phyloP scores from a whole-genome alignment of 148 eudicot species.

The Camellia lanceoleosa region DNA sequence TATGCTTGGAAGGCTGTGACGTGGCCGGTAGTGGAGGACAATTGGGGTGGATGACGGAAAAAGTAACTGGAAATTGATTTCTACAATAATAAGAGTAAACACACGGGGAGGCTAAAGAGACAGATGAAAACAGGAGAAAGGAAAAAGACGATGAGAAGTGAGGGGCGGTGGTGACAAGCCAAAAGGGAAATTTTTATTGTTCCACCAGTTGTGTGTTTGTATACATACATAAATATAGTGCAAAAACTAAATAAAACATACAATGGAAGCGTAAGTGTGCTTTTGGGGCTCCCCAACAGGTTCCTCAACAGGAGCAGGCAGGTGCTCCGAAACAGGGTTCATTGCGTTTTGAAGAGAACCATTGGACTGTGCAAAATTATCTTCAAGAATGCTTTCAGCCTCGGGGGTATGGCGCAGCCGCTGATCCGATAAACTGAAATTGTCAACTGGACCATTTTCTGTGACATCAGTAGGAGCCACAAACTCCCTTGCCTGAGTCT shows the following conservation, averaged over 20 bases:
- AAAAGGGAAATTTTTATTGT: too few relatives aligned
- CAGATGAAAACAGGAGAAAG: not conserved
- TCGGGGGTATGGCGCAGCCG: slow-evolving; percentile 52
- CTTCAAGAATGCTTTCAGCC: slow-evolving; percentile 51
- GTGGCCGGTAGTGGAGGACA: too few relatives aligned
- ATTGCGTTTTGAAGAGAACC: slow-evolving; percentile 60
- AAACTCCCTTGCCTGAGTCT: slow-evolving; percentile 54
- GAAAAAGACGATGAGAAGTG: not conserved
- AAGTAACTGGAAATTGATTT: not conserved
- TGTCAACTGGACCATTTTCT: slow-evolving; percentile 43
- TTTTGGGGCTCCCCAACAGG: slow-evolving; percentile 74
- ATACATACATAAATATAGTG: not conserved
- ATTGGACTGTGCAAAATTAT: slow-evolving; percentile 53
- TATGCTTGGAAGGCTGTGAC: too few relatives aligned
- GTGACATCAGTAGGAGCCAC: slow-evolving; percentile 45
- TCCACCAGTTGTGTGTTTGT: too few relatives aligned
- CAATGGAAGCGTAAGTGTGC: slow-evolving; percentile 97
- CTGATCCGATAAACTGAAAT: slow-evolving; percentile 54
- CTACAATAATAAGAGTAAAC: not conserved
- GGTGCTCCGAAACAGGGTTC: slow-evolving; percentile 43
- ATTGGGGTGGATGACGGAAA: not conserved
- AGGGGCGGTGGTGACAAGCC: not conserved
- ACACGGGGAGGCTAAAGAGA: not conserved
- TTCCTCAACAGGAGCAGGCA: slow-evolving; percentile 55
- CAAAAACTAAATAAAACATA: slow-evolving; percentile 37